phyloP scores from a whole-genome alignment of 495 filamentous ascomycete species.

The Penicillium soppii region DNA sequence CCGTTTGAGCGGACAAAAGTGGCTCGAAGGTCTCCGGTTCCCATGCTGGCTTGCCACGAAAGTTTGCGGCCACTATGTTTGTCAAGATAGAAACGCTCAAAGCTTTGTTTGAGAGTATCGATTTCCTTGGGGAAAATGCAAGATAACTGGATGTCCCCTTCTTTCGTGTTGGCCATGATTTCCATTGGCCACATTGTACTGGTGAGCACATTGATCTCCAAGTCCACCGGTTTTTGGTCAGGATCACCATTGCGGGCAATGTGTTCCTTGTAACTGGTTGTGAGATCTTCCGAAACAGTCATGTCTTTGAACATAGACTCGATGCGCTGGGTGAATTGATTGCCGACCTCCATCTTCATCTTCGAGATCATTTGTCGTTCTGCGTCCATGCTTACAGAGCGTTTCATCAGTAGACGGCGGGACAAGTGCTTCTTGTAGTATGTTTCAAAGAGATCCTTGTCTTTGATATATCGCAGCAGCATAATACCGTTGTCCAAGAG shows the following conservation, averaged over 20 bases:
- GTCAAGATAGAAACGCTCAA: slow-evolving; percentile 85
- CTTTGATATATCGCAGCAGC: slow-evolving; percentile 79
- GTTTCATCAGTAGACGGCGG: slow-evolving; percentile 77
- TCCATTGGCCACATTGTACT: slow-evolving; percentile 94
- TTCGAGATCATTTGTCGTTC: slow-evolving; percentile 95
- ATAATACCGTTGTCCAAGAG: slow-evolving; percentile 89
- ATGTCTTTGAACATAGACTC: slow-evolving; percentile 99
- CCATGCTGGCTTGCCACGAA: slow-evolving; percentile 81
- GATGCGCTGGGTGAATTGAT: slow-evolving; percentile 86
- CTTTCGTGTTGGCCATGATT: slow-evolving; percentile 64
- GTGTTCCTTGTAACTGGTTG: slow-evolving; percentile 68
- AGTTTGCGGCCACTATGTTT: slow-evolving; percentile 84
- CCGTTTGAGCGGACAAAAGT: slow-evolving; percentile 71
- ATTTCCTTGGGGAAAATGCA: slow-evolving; percentile 76
- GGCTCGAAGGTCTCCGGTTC: slow-evolving; percentile 82
- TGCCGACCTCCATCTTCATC: slow-evolving; percentile 94
- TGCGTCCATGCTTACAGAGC: slow-evolving; percentile 81
- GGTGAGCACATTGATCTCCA: slow-evolving; percentile 83
- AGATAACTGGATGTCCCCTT: slow-evolving; percentile 49
- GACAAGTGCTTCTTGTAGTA: slow-evolving; percentile 99
- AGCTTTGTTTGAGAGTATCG: slow-evolving; percentile 75
- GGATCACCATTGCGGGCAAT: slow-evolving; percentile 61
- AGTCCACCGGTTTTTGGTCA: slow-evolving; percentile 68
- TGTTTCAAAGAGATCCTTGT: slow-evolving; percentile 93
- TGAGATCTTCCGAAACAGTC: slow-evolving; percentile 84